phyloP scores from a whole-genome alignment of 2,329 filamentous ascomycete genomes.

The Myriosclerotinia scirpicola region DNA sequence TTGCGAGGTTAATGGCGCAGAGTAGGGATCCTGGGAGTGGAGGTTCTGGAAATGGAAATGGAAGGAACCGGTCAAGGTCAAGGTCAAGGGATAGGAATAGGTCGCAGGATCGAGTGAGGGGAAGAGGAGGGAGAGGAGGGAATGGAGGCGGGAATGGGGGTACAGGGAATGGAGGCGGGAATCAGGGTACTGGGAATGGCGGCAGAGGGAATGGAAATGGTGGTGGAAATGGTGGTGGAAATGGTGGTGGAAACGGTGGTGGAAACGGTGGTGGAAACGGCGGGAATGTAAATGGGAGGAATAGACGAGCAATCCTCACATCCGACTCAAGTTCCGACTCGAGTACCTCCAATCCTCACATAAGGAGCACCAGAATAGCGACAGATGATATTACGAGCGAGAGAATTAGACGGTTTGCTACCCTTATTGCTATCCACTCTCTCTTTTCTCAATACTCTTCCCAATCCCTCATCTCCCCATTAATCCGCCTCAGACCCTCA shows the following conservation, averaged over 20 bases:
- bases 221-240: background rate
- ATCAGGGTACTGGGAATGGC: background rate
- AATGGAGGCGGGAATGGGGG: too few species aligned
- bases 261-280: background rate
- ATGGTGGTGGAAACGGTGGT: background rate
- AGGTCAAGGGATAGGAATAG: background rate
- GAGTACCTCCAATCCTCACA: background rate
- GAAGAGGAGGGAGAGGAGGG: background rate
- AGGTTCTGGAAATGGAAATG: background rate
- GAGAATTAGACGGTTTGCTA: constrained; percentile 26
- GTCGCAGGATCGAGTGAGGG: background rate
- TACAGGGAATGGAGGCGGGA: background rate
- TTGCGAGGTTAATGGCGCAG: background rate
- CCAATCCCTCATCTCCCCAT: background rate
- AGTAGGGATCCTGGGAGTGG: too few species aligned
- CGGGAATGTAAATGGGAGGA: background rate
- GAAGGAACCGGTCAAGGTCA: background rate
- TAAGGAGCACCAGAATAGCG: background rate
- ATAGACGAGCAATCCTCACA: background rate
- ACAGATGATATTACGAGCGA: constrained; percentile 15
- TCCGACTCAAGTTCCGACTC: constrained; percentile 1
- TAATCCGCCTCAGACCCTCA: background rate
- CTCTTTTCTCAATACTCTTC: background rate
- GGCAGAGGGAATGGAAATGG: background rate
- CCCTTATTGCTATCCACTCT: too few species aligned